Base-by-base conservation (phyloP, 805 yeast genomes). In the Wickerhamomyces tratensis region DNA sequence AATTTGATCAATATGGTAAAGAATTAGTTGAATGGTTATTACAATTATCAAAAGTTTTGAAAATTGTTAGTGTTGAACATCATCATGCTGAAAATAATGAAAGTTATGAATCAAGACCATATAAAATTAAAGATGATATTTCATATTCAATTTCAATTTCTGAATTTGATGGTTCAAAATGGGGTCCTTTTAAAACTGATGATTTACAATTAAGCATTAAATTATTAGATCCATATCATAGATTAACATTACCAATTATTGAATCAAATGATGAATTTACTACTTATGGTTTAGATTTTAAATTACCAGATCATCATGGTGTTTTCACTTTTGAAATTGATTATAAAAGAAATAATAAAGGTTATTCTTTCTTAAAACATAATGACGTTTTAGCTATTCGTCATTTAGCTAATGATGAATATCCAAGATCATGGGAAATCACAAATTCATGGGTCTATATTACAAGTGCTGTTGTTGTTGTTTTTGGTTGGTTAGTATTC, bases 381-480 rank as follows among this genome's bases (percentile, higher is more conserved):
- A 71, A 74, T 47, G 72, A 72, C 42, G 79, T 83, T 15, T 86
- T 87, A 42, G 79, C 98, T 2, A 80, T 93, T 39, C 79, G 98
- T 62, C 98, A 93, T 62, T 73, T 86, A 55, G 97, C 98, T 46
- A 91, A 89, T 61, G 95, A 93, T 59, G 98, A 94, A 67, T 93
- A 79, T 68, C 80, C 82, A 47, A 77, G 98, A 63, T 82, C 94
- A 37, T 93, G 93, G 91, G 86, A 84, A 46, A 91, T 93, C 55
- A 71, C 95, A 29, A 89, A 89, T 62, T 76, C 97, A 2, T 87
- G 96, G 95, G 87, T 89, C 41, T 93, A 93, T 60, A 64, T 91
- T 47, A 71, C 84, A 25, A 73, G 88, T 39, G 80, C 89, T 13
- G 64, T 62, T 5, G 64, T 80, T 33, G 96, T 94, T 25, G 77